Percentiles rank a stretch among this genome's conserved stretches.
These are phyloP conservation scores for Corchorus olitorius DNA, from an alignment of 345 rosid genomes.

Conservation along the genomic window DNA sequence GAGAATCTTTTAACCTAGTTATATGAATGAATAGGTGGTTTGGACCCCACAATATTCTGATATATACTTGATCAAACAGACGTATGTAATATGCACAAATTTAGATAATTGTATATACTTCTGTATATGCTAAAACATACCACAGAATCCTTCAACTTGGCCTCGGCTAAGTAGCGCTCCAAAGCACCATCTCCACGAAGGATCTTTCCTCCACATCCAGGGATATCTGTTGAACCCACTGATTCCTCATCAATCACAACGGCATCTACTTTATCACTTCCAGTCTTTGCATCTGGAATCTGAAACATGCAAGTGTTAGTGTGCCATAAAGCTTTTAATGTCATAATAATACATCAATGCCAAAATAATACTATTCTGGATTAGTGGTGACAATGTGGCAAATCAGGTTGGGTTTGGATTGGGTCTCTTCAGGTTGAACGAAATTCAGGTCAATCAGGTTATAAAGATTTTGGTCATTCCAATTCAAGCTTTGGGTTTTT, in stretches of 20 bases:
- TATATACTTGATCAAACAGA: neutral
- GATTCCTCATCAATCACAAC: constrained; percentile 86
- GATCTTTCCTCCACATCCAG: constrained; percentile 74
- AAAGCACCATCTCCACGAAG: constrained; percentile 80
- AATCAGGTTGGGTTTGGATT: no score
- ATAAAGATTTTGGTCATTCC: no score
- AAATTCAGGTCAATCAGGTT: no score
- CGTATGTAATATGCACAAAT: neutral
- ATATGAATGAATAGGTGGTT: neutral
- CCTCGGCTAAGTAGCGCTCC: constrained; percentile 53
- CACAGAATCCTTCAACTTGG: constrained; percentile 40
- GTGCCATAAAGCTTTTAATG: neutral
- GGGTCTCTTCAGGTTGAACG: no score
- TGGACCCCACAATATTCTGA: neutral
- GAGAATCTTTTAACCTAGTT: neutral
- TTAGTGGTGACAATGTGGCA: no score
- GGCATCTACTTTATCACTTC: constrained; percentile 69
- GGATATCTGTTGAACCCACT: constrained; percentile 52
- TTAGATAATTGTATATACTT: neutral
- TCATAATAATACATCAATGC: neutral
- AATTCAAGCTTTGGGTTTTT: no score
- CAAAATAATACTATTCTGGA: neutral
- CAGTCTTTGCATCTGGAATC: constrained; percentile 80
- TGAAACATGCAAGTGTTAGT: constrained; percentile 34
- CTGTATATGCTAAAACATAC: constrained; percentile 39